Conservation (phyloP, 768 basidiomycete species). For the Xerocomellus amylosporus region DNA sequence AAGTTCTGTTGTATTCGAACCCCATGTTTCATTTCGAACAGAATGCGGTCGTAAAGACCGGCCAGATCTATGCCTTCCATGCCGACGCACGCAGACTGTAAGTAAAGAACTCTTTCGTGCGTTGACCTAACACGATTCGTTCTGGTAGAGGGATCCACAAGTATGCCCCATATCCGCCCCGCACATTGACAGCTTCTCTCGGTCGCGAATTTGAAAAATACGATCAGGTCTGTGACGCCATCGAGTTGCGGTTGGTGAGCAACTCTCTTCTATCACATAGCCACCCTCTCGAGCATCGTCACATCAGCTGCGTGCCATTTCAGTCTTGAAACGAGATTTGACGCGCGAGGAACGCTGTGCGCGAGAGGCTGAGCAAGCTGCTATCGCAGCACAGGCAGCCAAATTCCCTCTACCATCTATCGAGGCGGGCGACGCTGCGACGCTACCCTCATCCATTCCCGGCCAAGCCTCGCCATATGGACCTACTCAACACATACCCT, state of each 20-base stretch:
- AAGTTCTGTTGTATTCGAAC: neutral
- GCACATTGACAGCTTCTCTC: constrained; percentile 58
- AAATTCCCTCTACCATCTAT: constrained; percentile 24
- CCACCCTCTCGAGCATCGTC: neutral
- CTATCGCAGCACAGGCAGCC: constrained; percentile 34
- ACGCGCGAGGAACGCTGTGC: constrained; percentile 56
- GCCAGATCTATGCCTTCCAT: constrained; percentile 69
- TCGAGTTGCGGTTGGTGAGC: constrained; percentile 70
- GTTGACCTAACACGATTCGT: neutral
- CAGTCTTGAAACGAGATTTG: constrained; percentile 69
- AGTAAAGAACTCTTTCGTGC: constrained; percentile 20
- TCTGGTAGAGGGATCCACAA: constrained; percentile 52
- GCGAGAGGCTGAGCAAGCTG: constrained; percentile 42
- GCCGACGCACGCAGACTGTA: constrained; percentile 64
- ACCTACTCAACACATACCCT: constrained; percentile 29
- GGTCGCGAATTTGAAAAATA: constrained; percentile 76
- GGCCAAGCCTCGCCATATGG: constrained; percentile 36
- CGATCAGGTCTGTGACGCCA: constrained; percentile 74
- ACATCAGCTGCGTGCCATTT: constrained; percentile 63
- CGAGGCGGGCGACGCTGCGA: constrained; percentile 18
- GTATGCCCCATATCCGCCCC: constrained; percentile 60
- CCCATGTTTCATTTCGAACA: constrained; percentile 14
- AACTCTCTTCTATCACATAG: neutral
- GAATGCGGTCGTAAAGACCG: constrained; percentile 70
- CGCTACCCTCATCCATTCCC: constrained; percentile 30